Evolutionary conservation across 306 rosid genomes (phyloP), one percentile per base, ranked within the genome.

Genomic region (Medicago lupulina): DNA sequence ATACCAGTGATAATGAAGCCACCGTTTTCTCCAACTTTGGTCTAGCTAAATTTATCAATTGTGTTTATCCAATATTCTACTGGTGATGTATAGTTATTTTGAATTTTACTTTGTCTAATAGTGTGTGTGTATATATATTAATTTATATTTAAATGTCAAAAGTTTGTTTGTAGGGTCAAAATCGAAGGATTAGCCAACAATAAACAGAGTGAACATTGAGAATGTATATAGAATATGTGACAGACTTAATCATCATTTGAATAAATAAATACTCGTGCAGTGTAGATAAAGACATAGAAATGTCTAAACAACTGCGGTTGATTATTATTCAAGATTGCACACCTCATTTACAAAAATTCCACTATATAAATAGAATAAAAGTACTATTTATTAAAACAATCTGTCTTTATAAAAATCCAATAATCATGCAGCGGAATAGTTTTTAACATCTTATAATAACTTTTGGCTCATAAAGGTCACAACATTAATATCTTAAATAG

Each of bases 1-100:
- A 53, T 17, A 54, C 60, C 2, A 18, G 12, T 54, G 73, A 76
- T 70, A 78, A 54, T 54, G 82, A 18, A 65, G 15, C 38, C 63
- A 58, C 63, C 16, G 63, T 21, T 58, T 58, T 11, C 62, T 9
- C 6, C 15, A 55, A 55, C 28, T 18, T 54, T 54, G 19, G 38
- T 50, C 50, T 12, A 44, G 15, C n/a, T 44, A 44, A 11, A 44
- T 44, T 44, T 11, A n/a, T 44, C 50, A 44, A 44, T 44, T 44
- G 50, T 41, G 46, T 41, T 41, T 41, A 41, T 41, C 15, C 49
- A 44, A 11, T 44, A 44, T 43, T 9, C 31, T 28, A 28, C 31
- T 28, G 31, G 2, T 43, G 12, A 4, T 44, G 44, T 3, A 8
- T 40, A 8, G 10, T 40, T 40, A 7, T 40, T 8, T 40, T 40